Base-by-base conservation (phyloP, 148 eudicot genomes). In the Camellia sinensis region DNA sequence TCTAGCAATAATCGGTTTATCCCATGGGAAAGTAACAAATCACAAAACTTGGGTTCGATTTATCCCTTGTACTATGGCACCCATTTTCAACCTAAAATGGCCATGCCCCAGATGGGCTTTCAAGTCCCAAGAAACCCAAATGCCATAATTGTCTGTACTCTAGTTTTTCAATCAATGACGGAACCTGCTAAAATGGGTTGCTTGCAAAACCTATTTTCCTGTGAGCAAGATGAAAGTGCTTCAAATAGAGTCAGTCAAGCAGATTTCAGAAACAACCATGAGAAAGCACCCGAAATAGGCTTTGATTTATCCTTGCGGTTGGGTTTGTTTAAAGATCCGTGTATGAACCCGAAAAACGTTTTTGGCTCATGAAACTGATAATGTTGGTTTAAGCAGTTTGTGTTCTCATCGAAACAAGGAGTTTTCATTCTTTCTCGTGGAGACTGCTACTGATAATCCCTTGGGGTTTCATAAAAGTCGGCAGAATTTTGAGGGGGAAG, bases 221-320 rank as follows among this genome's bases (percentile, higher is more conserved):
- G 82, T 69, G 80, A 71, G 43, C 78, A 45, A 74, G 74, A 76
- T 8, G 81, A 50, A 79, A 22, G 54, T 79, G 66, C 64, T 54
- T 73, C 83, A 77, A 72, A 65, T 12, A 72, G 57, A 76, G 29
- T 65, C 11, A 43, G 64, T 67, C 87, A 84, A 78, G 80, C 57
- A 76, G 78, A 81, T 62, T 54, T 52, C 48, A 76, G 77, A 78
- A 89, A 83, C 44, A 44, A 50, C 62, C 82, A 67, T 50, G 85
- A 76, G 75, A 78, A 82, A 68, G 84, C 62, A 44, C 74, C 82
- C 80, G 89, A 79, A 75, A 57, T 46, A 29, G 90, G 75, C 10
- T 95, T 92, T 81, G 98, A 95, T 81, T 87, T 95, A 70, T 93
- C 97, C 14, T 86, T 95, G 82, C 83, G 98, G 81, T 82, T 94